These are phyloP conservation scores for Neolecta irregularis DNA, from an alignment of 1,139 yeast species.

Conservation along the genomic window DNA sequence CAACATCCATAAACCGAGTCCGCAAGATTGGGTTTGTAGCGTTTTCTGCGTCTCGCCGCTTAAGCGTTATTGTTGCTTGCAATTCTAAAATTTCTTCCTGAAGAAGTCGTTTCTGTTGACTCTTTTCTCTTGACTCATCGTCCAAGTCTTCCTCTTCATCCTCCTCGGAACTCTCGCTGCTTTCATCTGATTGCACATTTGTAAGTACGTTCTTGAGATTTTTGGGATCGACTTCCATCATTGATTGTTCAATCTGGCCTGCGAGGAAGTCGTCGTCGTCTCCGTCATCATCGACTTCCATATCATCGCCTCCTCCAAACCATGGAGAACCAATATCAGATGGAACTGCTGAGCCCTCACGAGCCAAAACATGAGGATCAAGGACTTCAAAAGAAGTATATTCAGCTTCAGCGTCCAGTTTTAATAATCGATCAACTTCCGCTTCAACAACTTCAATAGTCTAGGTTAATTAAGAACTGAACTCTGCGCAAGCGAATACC, in stretches of 20 bases:
- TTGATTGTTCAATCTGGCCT: conserved; percentile 22
- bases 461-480: conserved; percentile 1
- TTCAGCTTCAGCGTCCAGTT: conserved; percentile 70
- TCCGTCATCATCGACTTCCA: conserved; percentile 8
- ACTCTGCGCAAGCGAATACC: not conserved
- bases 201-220: conserved; percentile 26
- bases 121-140: conserved; percentile 28
- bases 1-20: conserved; percentile 72
- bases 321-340: conserved; percentile 5
- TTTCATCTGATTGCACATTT: conserved; percentile 29
- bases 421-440: conserved; percentile 59
- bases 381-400: conserved; percentile 65
- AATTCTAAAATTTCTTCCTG: conserved; percentile 77
- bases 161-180: conserved; percentile 37
- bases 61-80: conserved; percentile 61
- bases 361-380: conserved; percentile 28
- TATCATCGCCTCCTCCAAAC: conserved; percentile 6
- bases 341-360: conserved; percentile 16
- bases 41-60: conserved; percentile 54
- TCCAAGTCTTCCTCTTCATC: conserved; percentile 36
- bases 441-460: conserved; percentile 54
- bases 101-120: conserved; percentile 61
- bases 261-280: conserved; percentile 21
- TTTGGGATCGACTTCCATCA: conserved; percentile 22
- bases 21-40: conserved; percentile 80